Evolutionary conservation across 139 green algal species (phyloP), one percentile per base, ranked within the genome.

Genomic region (Micromonas pusilla): DNA sequence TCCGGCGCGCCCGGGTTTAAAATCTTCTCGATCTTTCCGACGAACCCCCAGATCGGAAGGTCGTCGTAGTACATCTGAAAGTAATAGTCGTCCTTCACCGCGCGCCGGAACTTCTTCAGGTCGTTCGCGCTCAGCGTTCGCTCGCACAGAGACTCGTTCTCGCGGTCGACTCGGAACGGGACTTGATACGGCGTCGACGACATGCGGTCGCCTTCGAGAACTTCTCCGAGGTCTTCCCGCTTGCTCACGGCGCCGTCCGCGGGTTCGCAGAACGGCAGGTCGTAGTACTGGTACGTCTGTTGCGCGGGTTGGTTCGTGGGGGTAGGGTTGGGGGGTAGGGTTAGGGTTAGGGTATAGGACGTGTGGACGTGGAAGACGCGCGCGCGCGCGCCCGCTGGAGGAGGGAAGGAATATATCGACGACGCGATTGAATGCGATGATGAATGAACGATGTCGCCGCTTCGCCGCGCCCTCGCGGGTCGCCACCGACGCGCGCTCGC

Each of bases 281-380:
- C 90, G 83, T 96, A 98, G 78, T 96, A 98, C 84, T 97, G 89
- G 82, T 97, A 97, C 4, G 93, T 97, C 80, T 97, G 93, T 25
- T 5, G 13, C 3, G 2, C 26, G 21, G 65, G n/a, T n/a, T n/a
- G n/a, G n/a, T n/a, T n/a, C n/a, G n/a, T n/a, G n/a, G n/a, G n/a
- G n/a, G n/a, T n/a, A n/a, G n/a, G n/a, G n/a, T n/a, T n/a, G n/a
- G n/a, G n/a, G n/a, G n/a, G n/a, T n/a, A n/a, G n/a, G n/a, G n/a
- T n/a, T n/a, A n/a, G 13, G 26, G 65, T 39, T 38, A 38, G 20
- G 28, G 45, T 9, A 57, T 57, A 9, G 45, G 45, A 57, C 9
- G 45, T 57, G 45, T 23, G 45, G 9, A 57, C n/a, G n/a, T n/a
- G n/a, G n/a, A n/a, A n/a, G n/a, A n/a, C n/a, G n/a, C n/a, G n/a